Evolutionary conservation across 2,329 filamentous ascomycete genomes (phyloP).

Genomic region (Chalara sp.): DNA sequence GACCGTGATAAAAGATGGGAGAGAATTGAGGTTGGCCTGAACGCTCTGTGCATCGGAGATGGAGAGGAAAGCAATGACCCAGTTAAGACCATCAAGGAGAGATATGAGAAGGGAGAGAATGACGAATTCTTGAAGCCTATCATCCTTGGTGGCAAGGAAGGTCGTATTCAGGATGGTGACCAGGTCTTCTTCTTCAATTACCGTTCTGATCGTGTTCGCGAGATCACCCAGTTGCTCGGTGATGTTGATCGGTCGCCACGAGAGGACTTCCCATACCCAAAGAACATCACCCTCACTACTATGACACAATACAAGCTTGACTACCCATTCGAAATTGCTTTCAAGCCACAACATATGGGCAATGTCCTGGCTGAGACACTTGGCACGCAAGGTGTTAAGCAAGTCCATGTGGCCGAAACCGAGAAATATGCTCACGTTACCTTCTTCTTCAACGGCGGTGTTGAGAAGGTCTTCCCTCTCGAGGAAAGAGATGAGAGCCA

Average conservation of each 20-base stretch:
- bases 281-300: slow-evolving; percentile 79
- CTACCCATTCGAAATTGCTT: slow-evolving; percentile 87
- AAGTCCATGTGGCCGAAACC: slow-evolving; percentile 96
- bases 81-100: slow-evolving; percentile 76
- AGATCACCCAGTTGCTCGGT: slow-evolving; percentile 91
- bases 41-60: slow-evolving; percentile 75
- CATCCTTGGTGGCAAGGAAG: slow-evolving; percentile 81
- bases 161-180: slow-evolving; percentile 84
- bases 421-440: slow-evolving; percentile 99
- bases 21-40: slow-evolving; percentile 80
- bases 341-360: slow-evolving; percentile 90
- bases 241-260: slow-evolving; percentile 85
- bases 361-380: slow-evolving; percentile 98
- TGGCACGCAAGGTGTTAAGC: slow-evolving; percentile 78
- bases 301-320: slow-evolving; percentile 99
- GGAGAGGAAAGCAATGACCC: slow-evolving; percentile 82
- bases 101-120: slow-evolving; percentile 81
- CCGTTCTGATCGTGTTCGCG: slow-evolving; percentile 92
- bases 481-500: slow-evolving; percentile 82
- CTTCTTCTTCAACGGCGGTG: slow-evolving; percentile 99
- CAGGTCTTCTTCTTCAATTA: slow-evolving; percentile 99
- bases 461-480: slow-evolving; percentile 90
- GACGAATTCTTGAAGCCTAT: slow-evolving; percentile 99
- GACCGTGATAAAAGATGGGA: slow-evolving; percentile 99
- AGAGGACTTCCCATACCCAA: slow-evolving; percentile 89